phyloP scores from a whole-genome alignment of 208 protist genomes.

The Leishmania gerbilli region DNA sequence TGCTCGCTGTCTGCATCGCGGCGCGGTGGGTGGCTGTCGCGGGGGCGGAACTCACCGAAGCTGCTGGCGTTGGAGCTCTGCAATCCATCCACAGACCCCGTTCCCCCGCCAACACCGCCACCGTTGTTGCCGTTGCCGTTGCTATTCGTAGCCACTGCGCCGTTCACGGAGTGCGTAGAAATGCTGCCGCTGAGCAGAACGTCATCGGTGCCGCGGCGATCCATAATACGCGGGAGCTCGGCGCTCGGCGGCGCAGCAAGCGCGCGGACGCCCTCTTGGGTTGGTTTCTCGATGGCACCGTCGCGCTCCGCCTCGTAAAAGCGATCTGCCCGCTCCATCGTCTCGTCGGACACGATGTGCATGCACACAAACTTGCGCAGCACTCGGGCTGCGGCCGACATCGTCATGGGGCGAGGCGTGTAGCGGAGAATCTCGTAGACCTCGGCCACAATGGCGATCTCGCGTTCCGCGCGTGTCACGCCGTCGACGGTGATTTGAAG shows the following conservation, averaged over 20 bases:
- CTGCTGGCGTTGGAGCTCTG: slow-evolving; percentile 27
- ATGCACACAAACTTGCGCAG: slow-evolving; percentile 41
- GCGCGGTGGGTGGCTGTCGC: not conserved
- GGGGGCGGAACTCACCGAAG: slow-evolving; percentile 15
- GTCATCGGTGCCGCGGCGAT: slow-evolving; percentile 19
- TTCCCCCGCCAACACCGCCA: not conserved
- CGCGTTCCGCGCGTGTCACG: slow-evolving; percentile 38
- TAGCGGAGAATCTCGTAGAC: slow-evolving; percentile 48
- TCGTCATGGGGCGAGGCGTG: slow-evolving; percentile 12
- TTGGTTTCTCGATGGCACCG: slow-evolving; percentile 15
- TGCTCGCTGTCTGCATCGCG: not conserved
- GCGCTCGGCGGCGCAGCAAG: slow-evolving; percentile 2
- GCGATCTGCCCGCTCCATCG: slow-evolving; percentile 25
- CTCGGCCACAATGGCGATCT: slow-evolving; percentile 60
- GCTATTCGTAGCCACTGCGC: not conserved
- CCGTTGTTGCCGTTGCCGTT: slow-evolving; percentile 10
- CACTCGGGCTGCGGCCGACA: slow-evolving; percentile 36
- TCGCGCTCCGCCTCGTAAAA: slow-evolving; percentile 24
- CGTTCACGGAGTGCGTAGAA: slow-evolving; percentile 21
- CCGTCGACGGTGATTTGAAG: slow-evolving; percentile 69
- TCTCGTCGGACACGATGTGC: slow-evolving; percentile 67
- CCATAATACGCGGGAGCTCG: slow-evolving; percentile 21
- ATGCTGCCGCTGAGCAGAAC: slow-evolving; percentile 13
- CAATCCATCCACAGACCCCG: slow-evolving; percentile 9
- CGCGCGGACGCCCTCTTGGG: slow-evolving; percentile 1